These are phyloP conservation scores for Thalassiosira livingstoniorum DNA, from an alignment of 352 stramenopile species.

Conservation along the genomic window DNA sequence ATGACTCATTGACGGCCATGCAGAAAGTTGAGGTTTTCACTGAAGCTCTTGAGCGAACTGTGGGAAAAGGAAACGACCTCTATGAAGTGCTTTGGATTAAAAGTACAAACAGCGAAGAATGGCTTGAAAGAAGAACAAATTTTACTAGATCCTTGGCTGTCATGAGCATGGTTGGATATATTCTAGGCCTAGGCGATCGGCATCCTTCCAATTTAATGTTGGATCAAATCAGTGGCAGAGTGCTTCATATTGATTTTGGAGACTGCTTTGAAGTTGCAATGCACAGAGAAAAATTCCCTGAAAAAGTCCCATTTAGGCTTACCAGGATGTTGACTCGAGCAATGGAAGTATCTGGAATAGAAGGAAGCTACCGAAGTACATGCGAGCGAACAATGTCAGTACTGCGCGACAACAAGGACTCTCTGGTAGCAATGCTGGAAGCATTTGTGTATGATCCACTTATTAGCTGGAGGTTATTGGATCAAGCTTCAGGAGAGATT, in stretches of 20 bases:
- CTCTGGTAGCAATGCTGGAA: slow-evolving; percentile 99
- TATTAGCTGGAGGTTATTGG: slow-evolving; percentile 93
- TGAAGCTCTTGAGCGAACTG: slow-evolving; percentile 91
- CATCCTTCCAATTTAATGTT: slow-evolving; percentile 99
- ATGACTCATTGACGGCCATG: slow-evolving; percentile 95
- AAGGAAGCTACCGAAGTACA: slow-evolving; percentile 98
- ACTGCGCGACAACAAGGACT: slow-evolving; percentile 96
- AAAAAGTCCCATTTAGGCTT: slow-evolving; percentile 99
- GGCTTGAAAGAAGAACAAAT: slow-evolving; percentile 97
- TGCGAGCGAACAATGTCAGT: slow-evolving; percentile 98
- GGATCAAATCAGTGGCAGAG: slow-evolving; percentile 96
- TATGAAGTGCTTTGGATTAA: slow-evolving; percentile 99
- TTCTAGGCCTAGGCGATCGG: slow-evolving; percentile 98
- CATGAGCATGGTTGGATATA: slow-evolving; percentile 99
- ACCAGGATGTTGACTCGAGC: slow-evolving; percentile 99
- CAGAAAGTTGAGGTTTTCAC: slow-evolving; percentile 99
- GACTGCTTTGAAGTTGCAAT: slow-evolving; percentile 98
- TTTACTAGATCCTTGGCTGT: slow-evolving; percentile 97
- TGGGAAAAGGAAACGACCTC: slow-evolving; percentile 93
- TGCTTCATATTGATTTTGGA: slow-evolving; percentile 93
- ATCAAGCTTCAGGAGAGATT: slow-evolving; percentile 84
- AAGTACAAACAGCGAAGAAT: slow-evolving; percentile 96
- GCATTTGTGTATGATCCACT: slow-evolving; percentile 99
- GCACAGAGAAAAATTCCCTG: slow-evolving; percentile 98
- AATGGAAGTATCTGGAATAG: slow-evolving; percentile 99